These are phyloP conservation scores for Phaeosphaeria sp. DNA, from an alignment of 2,329 filamentous ascomycete genomes.

Conservation along the genomic window DNA sequence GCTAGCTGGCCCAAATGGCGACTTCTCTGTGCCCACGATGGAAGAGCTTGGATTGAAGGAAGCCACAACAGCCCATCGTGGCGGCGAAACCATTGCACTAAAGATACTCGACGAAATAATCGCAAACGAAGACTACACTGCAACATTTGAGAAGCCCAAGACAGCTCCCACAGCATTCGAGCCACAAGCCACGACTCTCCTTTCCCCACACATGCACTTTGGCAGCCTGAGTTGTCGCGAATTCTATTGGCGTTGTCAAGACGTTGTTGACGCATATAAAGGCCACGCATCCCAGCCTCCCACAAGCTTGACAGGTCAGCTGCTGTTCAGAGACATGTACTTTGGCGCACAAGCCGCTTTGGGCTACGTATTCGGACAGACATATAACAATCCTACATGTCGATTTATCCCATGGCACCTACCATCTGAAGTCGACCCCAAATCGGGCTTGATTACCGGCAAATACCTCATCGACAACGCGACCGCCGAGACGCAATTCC, in stretches of 20 bases:
- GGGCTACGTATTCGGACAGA: constrained; percentile 69
- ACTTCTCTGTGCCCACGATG: constrained; percentile 75
- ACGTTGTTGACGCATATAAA: constrained; percentile 64
- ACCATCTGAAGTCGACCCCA: constrained; percentile 62
- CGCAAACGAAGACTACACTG: constrained; percentile 69
- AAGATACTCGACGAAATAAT: constrained; percentile 65
- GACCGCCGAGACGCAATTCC: constrained; percentile 69
- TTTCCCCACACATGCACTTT: constrained; percentile 78
- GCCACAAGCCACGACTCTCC: constrained; percentile 74
- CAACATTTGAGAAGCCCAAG: constrained; percentile 77
- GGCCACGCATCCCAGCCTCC: constrained; percentile 65
- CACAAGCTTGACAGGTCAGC: constrained; percentile 72
- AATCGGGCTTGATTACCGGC: constrained; percentile 59
- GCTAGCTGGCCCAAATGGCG: constrained; percentile 70
- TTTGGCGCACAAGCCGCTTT: constrained; percentile 76
- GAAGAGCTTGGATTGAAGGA: constrained; percentile 68
- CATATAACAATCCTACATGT: constrained; percentile 68
- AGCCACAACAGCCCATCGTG: constrained; percentile 71
- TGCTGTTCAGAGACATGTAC: constrained; percentile 84
- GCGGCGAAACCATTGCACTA: constrained; percentile 73
- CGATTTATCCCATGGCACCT: constrained; percentile 84
- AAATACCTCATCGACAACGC: constrained; percentile 69
- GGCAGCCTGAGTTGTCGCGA: constrained; percentile 72
- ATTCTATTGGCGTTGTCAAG: constrained; percentile 75
- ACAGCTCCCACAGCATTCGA: constrained; percentile 77